A percentile compares a stretch with the other conserved stretches of the same genome.
These are phyloP conservation scores for Trametes gibbosa DNA, from an alignment of 768 basidiomycete genomes.

Conservation along the genomic window DNA sequence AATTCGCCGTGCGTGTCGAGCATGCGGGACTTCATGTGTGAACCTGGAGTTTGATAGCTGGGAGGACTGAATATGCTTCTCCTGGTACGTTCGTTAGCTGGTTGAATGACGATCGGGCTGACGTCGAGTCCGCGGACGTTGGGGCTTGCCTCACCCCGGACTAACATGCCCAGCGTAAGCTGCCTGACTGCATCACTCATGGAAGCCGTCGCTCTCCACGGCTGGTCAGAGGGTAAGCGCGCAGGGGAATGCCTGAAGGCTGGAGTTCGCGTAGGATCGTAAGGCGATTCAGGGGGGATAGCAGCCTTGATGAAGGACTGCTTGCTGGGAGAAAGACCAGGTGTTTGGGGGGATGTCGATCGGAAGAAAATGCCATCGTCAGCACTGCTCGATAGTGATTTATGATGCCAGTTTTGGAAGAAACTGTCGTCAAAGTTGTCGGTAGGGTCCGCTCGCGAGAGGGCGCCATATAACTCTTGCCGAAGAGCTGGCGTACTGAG, in stretches of 20 bases:
- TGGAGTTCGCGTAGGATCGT: conserved; percentile 71
- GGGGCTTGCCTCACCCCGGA: conserved; percentile 48
- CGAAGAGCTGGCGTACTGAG: not conserved
- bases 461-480: not conserved
- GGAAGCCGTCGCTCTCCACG: conserved; percentile 72
- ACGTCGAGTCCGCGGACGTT: conserved; percentile 32
- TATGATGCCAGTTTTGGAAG: not conserved
- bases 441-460: not conserved
- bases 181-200: conserved; percentile 41
- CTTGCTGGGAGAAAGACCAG: conserved; percentile 24
- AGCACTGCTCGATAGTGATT: not conserved
- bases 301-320: conserved; percentile 13
- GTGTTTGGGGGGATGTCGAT: conserved; percentile 27
- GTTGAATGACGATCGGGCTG: conserved; percentile 32
- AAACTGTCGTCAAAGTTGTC: not conserved
- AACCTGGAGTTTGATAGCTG: not conserved
- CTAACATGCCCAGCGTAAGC: conserved; percentile 62
- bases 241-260: conserved; percentile 77
- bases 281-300: conserved; percentile 63
- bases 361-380: not conserved
- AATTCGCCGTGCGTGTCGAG: conserved; percentile 12
- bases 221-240: conserved; percentile 72
- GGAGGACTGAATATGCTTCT: conserved; percentile 40
- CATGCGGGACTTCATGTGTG: not conserved
- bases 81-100: conserved; percentile 34